A percentile compares a stretch with the other conserved stretches of the same genome.
phyloP scores from a whole-genome alignment of 371 early-diverging fungal species.

The Choanephora cucurbitarum region DNA sequence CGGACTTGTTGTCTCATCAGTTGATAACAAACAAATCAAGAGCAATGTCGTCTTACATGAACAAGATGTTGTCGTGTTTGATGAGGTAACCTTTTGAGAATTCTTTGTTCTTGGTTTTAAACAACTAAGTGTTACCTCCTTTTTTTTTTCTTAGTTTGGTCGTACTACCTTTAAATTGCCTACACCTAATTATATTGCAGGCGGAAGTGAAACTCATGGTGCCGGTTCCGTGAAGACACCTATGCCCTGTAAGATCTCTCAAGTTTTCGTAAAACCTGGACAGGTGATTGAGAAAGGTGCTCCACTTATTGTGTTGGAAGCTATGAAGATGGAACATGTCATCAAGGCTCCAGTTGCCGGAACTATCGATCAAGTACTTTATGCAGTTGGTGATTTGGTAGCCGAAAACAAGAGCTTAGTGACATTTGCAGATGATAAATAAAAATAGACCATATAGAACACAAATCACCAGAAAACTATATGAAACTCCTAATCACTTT shows the following conservation, averaged over 20 bases:
- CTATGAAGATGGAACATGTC: conserved; percentile 99
- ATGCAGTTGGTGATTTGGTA: conserved; percentile 87
- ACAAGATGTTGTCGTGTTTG: conserved; percentile 68
- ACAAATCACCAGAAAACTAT: background rate
- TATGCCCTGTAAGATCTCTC: conserved; percentile 96
- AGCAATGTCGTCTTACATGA: conserved; percentile 63
- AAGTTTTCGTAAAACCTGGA: conserved; percentile 80
- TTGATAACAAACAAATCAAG: conserved; percentile 60
- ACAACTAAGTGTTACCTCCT: background rate
- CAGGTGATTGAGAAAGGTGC: conserved; percentile 84
- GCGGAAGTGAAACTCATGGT: conserved; percentile 48
- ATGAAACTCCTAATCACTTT: no score
- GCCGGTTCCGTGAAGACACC: conserved; percentile 84
- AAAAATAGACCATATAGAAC: conserved; percentile 6
- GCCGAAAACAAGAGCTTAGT: conserved; percentile 85
- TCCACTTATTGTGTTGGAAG: conserved; percentile 86
- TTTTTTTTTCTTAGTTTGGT: conserved; percentile 37
- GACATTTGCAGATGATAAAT: conserved; percentile 62
- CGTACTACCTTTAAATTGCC: conserved; percentile 65
- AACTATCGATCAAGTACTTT: conserved; percentile 71
- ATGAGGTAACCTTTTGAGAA: conserved; percentile 44
- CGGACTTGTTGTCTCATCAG: conserved; percentile 53
- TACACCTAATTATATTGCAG: conserved; percentile 55
- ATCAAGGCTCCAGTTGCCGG: conserved; percentile 86
- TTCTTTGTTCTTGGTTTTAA: background rate